Conservation (phyloP, 2,329 filamentous ascomycete genomes). For the Echinosphaeria canescens region DNA sequence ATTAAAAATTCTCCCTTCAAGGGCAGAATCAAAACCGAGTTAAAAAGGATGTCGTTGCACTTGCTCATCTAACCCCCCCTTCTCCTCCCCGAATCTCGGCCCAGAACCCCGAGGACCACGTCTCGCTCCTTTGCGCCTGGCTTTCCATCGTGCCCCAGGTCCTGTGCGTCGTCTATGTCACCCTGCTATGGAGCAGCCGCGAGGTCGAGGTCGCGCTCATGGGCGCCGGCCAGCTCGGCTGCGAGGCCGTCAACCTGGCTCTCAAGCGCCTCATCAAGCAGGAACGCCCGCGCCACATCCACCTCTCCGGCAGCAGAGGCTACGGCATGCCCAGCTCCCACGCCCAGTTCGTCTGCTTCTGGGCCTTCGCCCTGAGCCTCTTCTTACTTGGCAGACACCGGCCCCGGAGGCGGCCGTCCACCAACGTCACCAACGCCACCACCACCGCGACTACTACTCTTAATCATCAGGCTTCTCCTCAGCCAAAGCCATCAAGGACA, state of each 20-base stretch:
- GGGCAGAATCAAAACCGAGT: no score
- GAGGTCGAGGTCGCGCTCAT: constrained; percentile 79
- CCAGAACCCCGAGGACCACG: constrained; percentile 67
- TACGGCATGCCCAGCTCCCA: constrained; percentile 96
- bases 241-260: constrained; percentile 76
- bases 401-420: constrained; percentile 17
- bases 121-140: constrained; percentile 82
- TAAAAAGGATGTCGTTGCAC: no score
- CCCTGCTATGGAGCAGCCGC: constrained; percentile 75
- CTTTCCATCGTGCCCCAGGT: constrained; percentile 87
- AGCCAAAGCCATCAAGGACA: constrained; percentile 1
- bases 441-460: no score
- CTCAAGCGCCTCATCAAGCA: constrained; percentile 87
- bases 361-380: constrained; percentile 62
- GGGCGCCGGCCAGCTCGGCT: constrained; percentile 79
- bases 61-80: constrained; percentile 1
- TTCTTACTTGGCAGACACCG: constrained; percentile 70
- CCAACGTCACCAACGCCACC: background rate
- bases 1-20: no score
- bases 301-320: constrained; percentile 71
- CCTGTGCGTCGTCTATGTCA: constrained; percentile 74
- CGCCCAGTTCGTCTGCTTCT: constrained; percentile 86
- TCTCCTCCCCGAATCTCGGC: no score
- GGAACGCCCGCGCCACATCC: constrained; percentile 62
- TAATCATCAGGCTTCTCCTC: no score